Evolutionary conservation across 371 early-diverging fungal genomes (phyloP).

Genomic region (Nematocida sp.): DNA sequence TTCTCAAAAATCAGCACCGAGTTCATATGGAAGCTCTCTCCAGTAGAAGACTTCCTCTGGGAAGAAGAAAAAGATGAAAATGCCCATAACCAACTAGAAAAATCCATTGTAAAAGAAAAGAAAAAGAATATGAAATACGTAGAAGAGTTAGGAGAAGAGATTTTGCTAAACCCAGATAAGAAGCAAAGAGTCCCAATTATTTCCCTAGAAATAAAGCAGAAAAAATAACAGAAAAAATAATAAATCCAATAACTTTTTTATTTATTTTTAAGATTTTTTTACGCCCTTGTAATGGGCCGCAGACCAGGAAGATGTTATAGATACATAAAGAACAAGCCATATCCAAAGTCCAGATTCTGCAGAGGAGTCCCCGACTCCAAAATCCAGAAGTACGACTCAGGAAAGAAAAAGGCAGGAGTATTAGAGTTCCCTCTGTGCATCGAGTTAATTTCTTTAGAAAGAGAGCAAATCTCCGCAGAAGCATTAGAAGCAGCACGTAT

Average conservation of each 20-base stretch:
- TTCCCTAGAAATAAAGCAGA: not conserved
- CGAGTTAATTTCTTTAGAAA: slow-evolving; percentile 92
- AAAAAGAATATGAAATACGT: slow-evolving; percentile 33
- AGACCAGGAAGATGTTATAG: slow-evolving; percentile 68
- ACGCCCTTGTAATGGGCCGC: slow-evolving; percentile 64
- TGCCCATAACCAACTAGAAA: slow-evolving; percentile 6
- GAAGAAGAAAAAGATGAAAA: slow-evolving; percentile 20
- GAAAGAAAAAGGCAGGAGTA: slow-evolving; percentile 94
- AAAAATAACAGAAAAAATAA: no score
- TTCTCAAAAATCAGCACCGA: not conserved
- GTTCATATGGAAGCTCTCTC: slow-evolving; percentile 35
- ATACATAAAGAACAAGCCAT: slow-evolving; percentile 99
- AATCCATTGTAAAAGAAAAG: slow-evolving; percentile 23
- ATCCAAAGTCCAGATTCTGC: slow-evolving; percentile 97
- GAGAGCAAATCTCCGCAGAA: slow-evolving; percentile 96
- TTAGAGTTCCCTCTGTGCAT: slow-evolving; percentile 92
- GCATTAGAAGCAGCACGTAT: slow-evolving; percentile 99
- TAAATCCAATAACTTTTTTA: not conserved
- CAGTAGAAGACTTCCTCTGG: slow-evolving; percentile 19
- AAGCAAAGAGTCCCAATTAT: slow-evolving; percentile 9
- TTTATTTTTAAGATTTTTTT: slow-evolving; percentile 46
- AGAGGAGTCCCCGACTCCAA: slow-evolving; percentile 99
- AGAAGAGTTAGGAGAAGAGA: slow-evolving; percentile 14
- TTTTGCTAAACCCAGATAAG: not conserved
- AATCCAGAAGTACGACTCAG: slow-evolving; percentile 95